Conservation (phyloP, 225 moss, liverwort and hornwort genomes). For the Pseudisothecium myosuroides region DNA sequence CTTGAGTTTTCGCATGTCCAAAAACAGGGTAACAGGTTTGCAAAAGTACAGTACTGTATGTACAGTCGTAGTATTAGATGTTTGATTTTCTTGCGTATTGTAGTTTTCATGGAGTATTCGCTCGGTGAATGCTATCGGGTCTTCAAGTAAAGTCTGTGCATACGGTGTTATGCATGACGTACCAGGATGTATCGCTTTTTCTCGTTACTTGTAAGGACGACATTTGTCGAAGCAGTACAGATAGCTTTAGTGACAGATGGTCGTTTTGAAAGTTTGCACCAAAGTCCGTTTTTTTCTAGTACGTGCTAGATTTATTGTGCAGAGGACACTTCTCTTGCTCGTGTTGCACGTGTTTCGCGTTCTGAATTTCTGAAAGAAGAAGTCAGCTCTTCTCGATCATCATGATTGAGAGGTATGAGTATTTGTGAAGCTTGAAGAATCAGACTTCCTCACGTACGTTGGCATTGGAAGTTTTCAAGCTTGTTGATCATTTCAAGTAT, state of each 20-base stretch:
- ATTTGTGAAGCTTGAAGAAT: not conserved
- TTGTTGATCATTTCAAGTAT: not conserved
- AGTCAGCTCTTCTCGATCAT: not conserved
- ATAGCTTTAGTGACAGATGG: not conserved
- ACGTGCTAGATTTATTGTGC: not conserved
- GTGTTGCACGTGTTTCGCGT: not conserved
- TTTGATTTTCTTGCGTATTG: not conserved
- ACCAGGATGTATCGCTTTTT: too few relatives aligned
- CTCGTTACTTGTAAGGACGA: not conserved
- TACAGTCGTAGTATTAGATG: not conserved
- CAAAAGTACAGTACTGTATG: not conserved
- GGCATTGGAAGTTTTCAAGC: not conserved
- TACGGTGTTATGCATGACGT: not conserved
- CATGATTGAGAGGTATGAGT: not conserved
- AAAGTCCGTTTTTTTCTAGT: too few relatives aligned
- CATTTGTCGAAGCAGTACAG: not conserved
- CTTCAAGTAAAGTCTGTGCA: not conserved
- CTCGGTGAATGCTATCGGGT: not conserved
- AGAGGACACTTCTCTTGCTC: not conserved
- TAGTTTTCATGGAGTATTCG: not conserved
- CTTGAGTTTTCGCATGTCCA: not conserved
- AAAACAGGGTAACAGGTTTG: not conserved
- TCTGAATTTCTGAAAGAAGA: not conserved
- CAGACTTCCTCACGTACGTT: not conserved
- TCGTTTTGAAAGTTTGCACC: not conserved